Conservation (phyloP, 2,329 filamentous ascomycete genomes). For the Pyrenophora tritici-repentis region DNA sequence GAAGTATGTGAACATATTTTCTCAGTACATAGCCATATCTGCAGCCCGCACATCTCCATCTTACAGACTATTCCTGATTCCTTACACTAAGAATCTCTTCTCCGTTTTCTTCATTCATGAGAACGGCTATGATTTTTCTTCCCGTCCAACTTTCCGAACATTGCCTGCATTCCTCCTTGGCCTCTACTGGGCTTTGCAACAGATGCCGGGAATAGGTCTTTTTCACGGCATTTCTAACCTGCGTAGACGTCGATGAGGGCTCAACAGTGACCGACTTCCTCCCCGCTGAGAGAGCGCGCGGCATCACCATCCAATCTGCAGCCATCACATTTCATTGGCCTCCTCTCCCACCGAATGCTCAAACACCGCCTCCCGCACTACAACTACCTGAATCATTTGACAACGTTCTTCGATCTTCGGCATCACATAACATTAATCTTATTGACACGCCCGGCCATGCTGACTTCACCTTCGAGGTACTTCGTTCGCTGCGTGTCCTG, state of each 20-base stretch:
- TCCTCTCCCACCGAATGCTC: slow-evolving; percentile 53
- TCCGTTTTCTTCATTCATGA: too few relatives aligned
- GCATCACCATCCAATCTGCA: slow-evolving; percentile 97
- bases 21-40: background rate
- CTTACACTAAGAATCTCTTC: too few relatives aligned
- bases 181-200: background rate
- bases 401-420: slow-evolving; percentile 53
- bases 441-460: slow-evolving; percentile 98
- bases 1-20: slow-evolving; percentile 55
- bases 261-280: slow-evolving; percentile 98
- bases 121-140: background rate
- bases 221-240: background rate
- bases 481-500: slow-evolving; percentile 84
- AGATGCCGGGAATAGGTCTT: background rate
- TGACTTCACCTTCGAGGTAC: slow-evolving; percentile 95
- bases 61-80: too few relatives aligned
- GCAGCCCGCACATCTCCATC: too few relatives aligned
- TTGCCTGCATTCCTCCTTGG: background rate
- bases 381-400: slow-evolving; percentile 40
- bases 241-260: slow-evolving; percentile 84
- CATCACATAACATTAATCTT: slow-evolving; percentile 57
- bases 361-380: slow-evolving; percentile 23
- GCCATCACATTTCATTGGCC: slow-evolving; percentile 97
- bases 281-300: slow-evolving; percentile 85
- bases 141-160: background rate